Conservation (phyloP, 2,329 filamentous ascomycete genomes). For the Neurospora crassa region DNA sequence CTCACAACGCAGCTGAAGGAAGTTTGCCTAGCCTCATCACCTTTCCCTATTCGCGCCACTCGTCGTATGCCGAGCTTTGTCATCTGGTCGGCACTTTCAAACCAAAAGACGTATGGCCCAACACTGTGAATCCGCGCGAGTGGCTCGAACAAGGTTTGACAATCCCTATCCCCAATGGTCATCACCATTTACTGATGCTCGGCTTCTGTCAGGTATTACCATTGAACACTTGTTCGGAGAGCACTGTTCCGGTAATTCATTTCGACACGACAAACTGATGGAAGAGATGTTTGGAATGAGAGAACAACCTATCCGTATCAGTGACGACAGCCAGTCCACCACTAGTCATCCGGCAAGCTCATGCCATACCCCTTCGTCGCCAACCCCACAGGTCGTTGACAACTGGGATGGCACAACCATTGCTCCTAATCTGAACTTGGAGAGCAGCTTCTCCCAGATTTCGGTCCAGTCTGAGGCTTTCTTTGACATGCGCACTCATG, state of each 20-base stretch:
- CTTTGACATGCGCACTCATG: slow-evolving; percentile 21
- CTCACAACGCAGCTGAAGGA: neutral
- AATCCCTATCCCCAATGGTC: neutral
- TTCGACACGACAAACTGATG: slow-evolving; percentile 59
- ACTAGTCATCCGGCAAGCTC: slow-evolving; percentile 10
- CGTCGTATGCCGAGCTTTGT: slow-evolving; percentile 73
- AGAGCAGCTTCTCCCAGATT: neutral
- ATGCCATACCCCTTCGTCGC: neutral
- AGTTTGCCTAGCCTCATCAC: slow-evolving; percentile 33
- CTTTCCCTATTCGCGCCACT: slow-evolving; percentile 86
- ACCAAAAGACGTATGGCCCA: slow-evolving; percentile 73
- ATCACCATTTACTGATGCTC: neutral
- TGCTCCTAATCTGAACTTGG: neutral
- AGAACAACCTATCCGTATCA: neutral
- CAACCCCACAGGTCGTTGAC: neutral
- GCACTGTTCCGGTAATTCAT: slow-evolving; percentile 50
- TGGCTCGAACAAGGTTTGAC: slow-evolving; percentile 48
- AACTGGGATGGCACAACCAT: neutral
- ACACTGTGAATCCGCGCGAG: slow-evolving; percentile 54
- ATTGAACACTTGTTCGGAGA: slow-evolving; percentile 64
- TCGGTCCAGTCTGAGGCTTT: neutral
- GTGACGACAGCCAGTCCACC: slow-evolving; percentile 11
- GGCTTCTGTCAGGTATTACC: slow-evolving; percentile 33
- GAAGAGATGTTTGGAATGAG: slow-evolving; percentile 19
- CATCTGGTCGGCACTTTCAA: slow-evolving; percentile 57